Percentiles rank a stretch among this genome's conserved stretches.
phyloP scores from a whole-genome alignment of 2,329 filamentous ascomycete species.

The Paracamarosporium sp. region DNA sequence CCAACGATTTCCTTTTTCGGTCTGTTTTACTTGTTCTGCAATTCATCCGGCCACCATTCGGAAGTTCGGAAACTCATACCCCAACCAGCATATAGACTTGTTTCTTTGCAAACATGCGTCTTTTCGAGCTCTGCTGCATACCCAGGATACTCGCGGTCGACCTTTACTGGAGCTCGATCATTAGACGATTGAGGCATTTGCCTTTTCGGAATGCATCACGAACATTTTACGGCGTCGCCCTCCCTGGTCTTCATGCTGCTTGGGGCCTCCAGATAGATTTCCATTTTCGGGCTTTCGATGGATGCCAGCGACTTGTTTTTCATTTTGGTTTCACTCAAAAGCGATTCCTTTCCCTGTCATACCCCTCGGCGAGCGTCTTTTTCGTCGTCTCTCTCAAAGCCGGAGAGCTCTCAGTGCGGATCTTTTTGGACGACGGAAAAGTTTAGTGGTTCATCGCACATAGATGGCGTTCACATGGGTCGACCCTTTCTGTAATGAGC shows the following conservation, averaged over 20 bases:
- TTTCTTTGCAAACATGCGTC: constrained; percentile 52
- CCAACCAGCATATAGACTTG: constrained; percentile 59
- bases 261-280: constrained; percentile 48
- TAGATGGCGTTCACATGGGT: constrained; percentile 49
- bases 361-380: constrained; percentile 37
- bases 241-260: constrained; percentile 48
- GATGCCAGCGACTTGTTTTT: constrained; percentile 41
- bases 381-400: constrained; percentile 31
- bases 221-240: constrained; percentile 48
- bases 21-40: constrained; percentile 34
- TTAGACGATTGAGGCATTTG: constrained; percentile 43
- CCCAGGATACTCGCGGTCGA: constrained; percentile 42
- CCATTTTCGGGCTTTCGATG: constrained; percentile 46
- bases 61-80: constrained; percentile 54
- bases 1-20: constrained; percentile 24
- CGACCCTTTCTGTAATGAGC: constrained; percentile 35
- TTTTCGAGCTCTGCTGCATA: constrained; percentile 49
- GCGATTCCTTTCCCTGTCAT: constrained; percentile 45
- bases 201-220: constrained; percentile 45
- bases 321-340: constrained; percentile 43
- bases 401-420: constrained; percentile 33
- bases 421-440: constrained; percentile 40
- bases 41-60: constrained; percentile 45
- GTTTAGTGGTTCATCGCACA: constrained; percentile 44
- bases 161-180: constrained; percentile 44